Conservation (phyloP, 345 rosid genomes). For the Camelina laxa region DNA sequence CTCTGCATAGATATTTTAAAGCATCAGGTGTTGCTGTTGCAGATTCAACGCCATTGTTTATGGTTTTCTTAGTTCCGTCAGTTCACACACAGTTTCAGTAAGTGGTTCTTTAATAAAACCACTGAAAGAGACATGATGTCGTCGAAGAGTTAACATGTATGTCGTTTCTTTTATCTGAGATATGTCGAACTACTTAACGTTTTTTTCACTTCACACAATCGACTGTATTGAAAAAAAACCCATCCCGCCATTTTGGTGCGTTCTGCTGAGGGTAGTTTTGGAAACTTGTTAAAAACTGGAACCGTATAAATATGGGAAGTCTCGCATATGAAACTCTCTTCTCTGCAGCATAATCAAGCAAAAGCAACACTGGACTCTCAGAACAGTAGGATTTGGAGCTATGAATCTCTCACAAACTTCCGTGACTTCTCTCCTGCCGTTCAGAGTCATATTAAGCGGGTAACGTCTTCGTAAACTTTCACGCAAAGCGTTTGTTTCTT, state of each 20-base stretch:
- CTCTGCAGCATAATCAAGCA: background rate
- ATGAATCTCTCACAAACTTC: slow-evolving; percentile 56
- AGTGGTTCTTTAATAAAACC: slow-evolving; percentile 10
- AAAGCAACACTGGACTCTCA: slow-evolving; percentile 58
- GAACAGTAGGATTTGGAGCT: slow-evolving; percentile 49
- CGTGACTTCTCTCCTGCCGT: slow-evolving; percentile 58
- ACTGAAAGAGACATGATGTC: background rate
- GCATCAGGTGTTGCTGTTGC: slow-evolving; percentile 75
- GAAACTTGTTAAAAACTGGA: background rate
- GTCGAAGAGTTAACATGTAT: slow-evolving; percentile 3
- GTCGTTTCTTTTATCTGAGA: slow-evolving; percentile 17
- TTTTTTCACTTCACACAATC: background rate
- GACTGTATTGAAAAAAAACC: background rate
- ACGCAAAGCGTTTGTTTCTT: slow-evolving; percentile 24
- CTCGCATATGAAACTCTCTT: background rate
- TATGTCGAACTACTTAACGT: slow-evolving; percentile 31
- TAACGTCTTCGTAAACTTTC: slow-evolving; percentile 36
- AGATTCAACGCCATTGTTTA: slow-evolving; percentile 58
- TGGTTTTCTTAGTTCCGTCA: slow-evolving; percentile 2
- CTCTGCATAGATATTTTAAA: slow-evolving; percentile 59
- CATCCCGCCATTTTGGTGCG: slow-evolving; percentile 27
- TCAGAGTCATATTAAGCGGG: slow-evolving; percentile 78
- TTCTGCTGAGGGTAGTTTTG: background rate
- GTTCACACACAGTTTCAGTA: background rate
- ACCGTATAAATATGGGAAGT: background rate